A percentile compares a stretch with the other conserved stretches of the same genome.
These are phyloP conservation scores for Mimosa bimucronata DNA, from an alignment of 306 rosid genomes.

Conservation along the genomic window DNA sequence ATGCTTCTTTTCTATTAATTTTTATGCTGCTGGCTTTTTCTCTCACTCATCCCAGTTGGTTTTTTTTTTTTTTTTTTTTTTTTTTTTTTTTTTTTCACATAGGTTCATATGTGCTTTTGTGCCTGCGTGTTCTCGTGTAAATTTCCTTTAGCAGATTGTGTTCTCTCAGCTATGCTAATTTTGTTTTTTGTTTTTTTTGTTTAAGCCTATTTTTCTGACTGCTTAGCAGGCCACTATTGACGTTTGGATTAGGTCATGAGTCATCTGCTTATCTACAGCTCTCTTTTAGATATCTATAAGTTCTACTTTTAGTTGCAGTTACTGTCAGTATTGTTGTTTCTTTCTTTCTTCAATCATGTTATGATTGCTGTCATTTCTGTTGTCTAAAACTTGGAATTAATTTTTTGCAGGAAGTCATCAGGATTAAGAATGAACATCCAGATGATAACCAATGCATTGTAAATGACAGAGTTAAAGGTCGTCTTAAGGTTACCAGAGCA, in stretches of 20 bases:
- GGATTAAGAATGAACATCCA: constrained; percentile 89
- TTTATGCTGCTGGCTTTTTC: background rate
- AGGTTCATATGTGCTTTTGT: background rate
- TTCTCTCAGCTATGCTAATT: background rate
- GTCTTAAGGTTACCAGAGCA: constrained; percentile 90
- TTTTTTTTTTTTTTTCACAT: constrained; percentile 26
- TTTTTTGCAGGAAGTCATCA: constrained; percentile 67
- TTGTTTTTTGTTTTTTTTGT: too few species aligned
- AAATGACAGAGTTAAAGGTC: constrained; percentile 92
- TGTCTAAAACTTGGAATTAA: constrained; percentile 26
- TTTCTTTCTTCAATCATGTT: constrained; percentile 23
- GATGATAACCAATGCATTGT: constrained; percentile 80
- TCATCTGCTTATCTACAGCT: background rate
- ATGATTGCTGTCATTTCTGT: constrained; percentile 29
- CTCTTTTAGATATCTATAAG: constrained; percentile 1
- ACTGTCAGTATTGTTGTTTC: background rate
- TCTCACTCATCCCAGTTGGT: background rate
- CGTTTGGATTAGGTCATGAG: constrained; percentile 6
- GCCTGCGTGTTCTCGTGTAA: background rate
- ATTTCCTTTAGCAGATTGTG: constrained; percentile 14
- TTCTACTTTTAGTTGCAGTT: constrained; percentile 17
- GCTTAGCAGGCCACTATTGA: background rate
- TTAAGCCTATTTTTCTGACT: background rate
- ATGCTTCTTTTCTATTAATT: background rate
- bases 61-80: constrained; percentile 34